Evolutionary conservation across 176 grass and related monocot species (phyloP), one percentile per base, ranked within the genome.

Genomic region (Bolboschoenus planiculmis): DNA sequence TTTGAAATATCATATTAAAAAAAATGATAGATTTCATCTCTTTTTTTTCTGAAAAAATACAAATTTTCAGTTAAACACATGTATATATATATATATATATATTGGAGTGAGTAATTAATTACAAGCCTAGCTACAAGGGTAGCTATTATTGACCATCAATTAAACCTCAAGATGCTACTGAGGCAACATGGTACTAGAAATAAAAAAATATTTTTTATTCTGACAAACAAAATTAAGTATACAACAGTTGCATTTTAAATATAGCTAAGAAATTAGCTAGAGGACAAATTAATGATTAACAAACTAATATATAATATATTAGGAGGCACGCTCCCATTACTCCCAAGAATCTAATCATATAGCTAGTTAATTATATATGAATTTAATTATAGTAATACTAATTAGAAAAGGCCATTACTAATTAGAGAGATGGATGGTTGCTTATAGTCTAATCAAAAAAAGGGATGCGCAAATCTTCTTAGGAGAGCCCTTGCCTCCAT

Each of bases 271-370:
- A 71, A 72, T n/a, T n/a, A n/a, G 67, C 40, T 73, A 4, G 0
- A 73, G 23, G 39, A 73, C 68, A 73, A 36, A 24, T 27, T 47
- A 47, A 74, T 74, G 40, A 81, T 59, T 62, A 81, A 81, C 33
- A 56, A n/a, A n/a, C 58, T 23, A 24, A 35, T n/a, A 16, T 42
- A 81, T 44, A 44, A 63, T 46, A 63, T 81, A 36, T 56, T 37
- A 27, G 31, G 24, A 43, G 37, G 39, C 78, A 81, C 53, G 36
- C 78, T 44, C 78, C 64, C 35, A 70, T 70, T 20, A 70, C 36
- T 39, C 36, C 26, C 56, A 40, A 81, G 78, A 81, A 81, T 81
- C 79, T 81, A 81, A 81, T 81, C 56, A 81, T 44, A 68, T 16
- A 27, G 15, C 15, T 24, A 54, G 16, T 10, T 15, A 18, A 53